Evolutionary conservation across 257 asterid species (phyloP), one percentile per base, ranked within the genome.

Genomic region (Cinchona pubescens): DNA sequence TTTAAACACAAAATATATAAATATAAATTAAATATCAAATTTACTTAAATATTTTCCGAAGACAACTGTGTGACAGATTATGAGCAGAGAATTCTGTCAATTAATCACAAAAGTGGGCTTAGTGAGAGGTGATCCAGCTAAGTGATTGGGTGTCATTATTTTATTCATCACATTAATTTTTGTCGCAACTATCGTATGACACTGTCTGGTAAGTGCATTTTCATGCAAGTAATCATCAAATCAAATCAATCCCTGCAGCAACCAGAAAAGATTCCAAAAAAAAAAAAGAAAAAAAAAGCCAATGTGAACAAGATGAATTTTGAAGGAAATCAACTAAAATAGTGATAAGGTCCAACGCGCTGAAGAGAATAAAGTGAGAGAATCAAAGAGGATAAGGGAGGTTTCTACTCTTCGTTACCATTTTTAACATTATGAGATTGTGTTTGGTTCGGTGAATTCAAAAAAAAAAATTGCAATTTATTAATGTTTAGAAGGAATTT

Each of bases 281-380:
- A n/a, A n/a, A n/a, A n/a, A n/a, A n/a, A n/a, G n/a, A n/a, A n/a
- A n/a, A 11, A 63, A 29, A 80, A 76, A 80, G 81, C 40, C 37
- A 72, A 80, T 80, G 76, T 76, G 81, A 80, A 80, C 72, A 3
- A 58, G 58, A 72, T 65, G 78, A 71, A 80, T n/a, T 67, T 49
- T 3, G 51, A 35, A 46, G 56, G 37, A 65, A 55, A 66, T 12
- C 49, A 29, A 56, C 29, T 27, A 53, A 75, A 43, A 72, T 71
- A 71, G 38, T 77, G 43, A 61, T n/a, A 67, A 77, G 60, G 74
- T 64, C 67, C 62, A 45, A 76, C 80, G 78, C 80, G 78, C 38
- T 25, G n/a, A 25, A 25, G 14, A 14, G 78, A 40, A 72, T 76
- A 76, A 76, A 71, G 71, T 53, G 51, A 43, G 37, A 35, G 46